Percentiles rank a stretch among this genome's conserved stretches.
Conservation (phyloP, 1,284 basidiomycete species). For the Hemileia vastatrix region DNA sequence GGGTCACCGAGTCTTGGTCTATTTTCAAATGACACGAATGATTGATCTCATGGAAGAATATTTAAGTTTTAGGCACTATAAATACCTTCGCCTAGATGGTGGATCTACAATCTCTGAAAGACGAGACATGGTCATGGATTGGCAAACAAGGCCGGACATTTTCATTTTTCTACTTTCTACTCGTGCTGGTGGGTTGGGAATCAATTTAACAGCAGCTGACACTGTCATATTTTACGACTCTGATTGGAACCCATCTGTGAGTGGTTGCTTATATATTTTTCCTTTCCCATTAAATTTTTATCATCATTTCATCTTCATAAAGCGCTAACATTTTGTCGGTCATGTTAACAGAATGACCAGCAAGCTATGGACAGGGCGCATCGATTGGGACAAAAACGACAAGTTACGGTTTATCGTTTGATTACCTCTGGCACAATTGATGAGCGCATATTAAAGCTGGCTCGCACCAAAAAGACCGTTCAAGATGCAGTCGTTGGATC, state of each 20-base stretch:
- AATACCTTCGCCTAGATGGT: conserved; percentile 91
- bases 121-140: conserved; percentile 98
- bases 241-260: conserved; percentile 89
- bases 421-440: conserved; percentile 97
- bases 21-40: conserved; percentile 99
- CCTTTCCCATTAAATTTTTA: neutral
- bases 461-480: conserved; percentile 69
- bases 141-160: conserved; percentile 94
- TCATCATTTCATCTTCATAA: neutral
- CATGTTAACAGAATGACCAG: conserved; percentile 61
- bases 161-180: conserved; percentile 95
- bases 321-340: neutral
- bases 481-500: conserved; percentile 98
- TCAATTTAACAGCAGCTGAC: conserved; percentile 95
- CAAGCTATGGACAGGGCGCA: conserved; percentile 99
- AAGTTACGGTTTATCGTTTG: conserved; percentile 96
- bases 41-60: conserved; percentile 99
- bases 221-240: conserved; percentile 98
- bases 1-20: conserved; percentile 89
- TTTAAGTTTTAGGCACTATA: conserved; percentile 93
- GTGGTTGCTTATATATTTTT: conserved; percentile 5
- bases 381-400: conserved; percentile 93
- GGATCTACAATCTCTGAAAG: conserved; percentile 90
- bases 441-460: conserved; percentile 90
- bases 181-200: conserved; percentile 91